Percentiles rank a stretch among this genome's conserved stretches.
Evolutionary conservation across 176 grass and related monocot species (phyloP).

Genomic region (Bothriochloa decipiens): DNA sequence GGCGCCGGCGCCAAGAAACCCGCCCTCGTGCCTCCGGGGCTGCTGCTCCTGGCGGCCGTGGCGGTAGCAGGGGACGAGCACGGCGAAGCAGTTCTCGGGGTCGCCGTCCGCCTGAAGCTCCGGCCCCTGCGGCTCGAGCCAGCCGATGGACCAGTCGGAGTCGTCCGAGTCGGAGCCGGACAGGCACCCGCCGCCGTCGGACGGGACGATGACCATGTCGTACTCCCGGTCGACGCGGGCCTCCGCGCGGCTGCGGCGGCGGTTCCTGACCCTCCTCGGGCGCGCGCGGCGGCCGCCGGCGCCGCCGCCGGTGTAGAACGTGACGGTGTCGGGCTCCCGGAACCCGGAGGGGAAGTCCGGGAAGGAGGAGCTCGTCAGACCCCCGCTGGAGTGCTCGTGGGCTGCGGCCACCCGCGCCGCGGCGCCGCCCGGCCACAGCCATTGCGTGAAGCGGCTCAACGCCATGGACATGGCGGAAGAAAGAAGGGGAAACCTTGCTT

Average conservation of each 20-base stretch:
- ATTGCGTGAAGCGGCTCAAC: slow-evolving; percentile 55
- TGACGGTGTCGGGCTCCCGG: slow-evolving; percentile 49
- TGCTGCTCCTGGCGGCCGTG: slow-evolving; percentile 50
- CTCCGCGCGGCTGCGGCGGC: slow-evolving; percentile 51
- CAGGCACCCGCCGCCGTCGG: slow-evolving; percentile 69
- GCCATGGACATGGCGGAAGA: slow-evolving; percentile 43
- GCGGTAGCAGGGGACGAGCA: slow-evolving; percentile 80
- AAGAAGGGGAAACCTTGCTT: neutral
- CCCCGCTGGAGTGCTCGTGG: slow-evolving; percentile 38
- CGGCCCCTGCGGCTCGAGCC: slow-evolving; percentile 68
- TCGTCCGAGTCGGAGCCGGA: slow-evolving; percentile 75
- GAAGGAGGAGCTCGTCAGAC: slow-evolving; percentile 38
- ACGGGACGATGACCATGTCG: slow-evolving; percentile 78
- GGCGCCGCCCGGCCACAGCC: slow-evolving; percentile 50
- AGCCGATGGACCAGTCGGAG: slow-evolving; percentile 87
- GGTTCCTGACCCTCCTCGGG: slow-evolving; percentile 40
- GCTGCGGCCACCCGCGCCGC: slow-evolving; percentile 8
- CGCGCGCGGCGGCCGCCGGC: slow-evolving; percentile 6
- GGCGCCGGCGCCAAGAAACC: slow-evolving; percentile 39
- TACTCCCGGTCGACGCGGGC: slow-evolving; percentile 68
- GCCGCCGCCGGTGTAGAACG: slow-evolving; percentile 27
- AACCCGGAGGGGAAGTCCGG: slow-evolving; percentile 62
- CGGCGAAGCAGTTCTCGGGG: slow-evolving; percentile 64
- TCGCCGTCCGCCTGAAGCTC: slow-evolving; percentile 65
- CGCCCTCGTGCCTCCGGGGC: slow-evolving; percentile 32